Conservation (phyloP, 768 basidiomycete species). For the Rubroboletus pulcherrimus region DNA sequence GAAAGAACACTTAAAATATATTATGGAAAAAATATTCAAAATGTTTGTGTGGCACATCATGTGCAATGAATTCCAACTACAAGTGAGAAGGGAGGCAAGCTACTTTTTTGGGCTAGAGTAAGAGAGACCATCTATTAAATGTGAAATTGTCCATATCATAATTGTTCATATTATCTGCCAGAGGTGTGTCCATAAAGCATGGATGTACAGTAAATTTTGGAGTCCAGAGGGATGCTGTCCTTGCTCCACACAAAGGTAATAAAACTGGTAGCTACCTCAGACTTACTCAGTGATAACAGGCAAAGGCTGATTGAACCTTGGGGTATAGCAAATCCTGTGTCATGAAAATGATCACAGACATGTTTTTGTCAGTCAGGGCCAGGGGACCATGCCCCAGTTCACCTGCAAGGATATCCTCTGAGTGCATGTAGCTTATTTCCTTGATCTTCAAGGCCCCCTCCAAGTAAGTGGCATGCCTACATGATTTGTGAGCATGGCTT, state of each 20-base stretch:
- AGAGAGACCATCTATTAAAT: too few species aligned
- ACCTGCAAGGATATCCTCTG: slow-evolving; percentile 86
- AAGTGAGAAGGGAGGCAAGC: too few species aligned
- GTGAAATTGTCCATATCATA: too few species aligned
- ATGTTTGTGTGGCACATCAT: too few species aligned
- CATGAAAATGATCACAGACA: slow-evolving; percentile 99
- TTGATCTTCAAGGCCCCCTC: slow-evolving; percentile 99
- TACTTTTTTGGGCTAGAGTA: too few species aligned
- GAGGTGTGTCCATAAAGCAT: too few species aligned
- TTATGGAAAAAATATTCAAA: too few species aligned
- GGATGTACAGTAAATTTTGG: too few species aligned
- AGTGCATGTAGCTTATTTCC: slow-evolving; percentile 83
- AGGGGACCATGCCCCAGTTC: slow-evolving; percentile 99
- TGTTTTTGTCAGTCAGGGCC: slow-evolving; percentile 96
- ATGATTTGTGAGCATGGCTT: not conserved
- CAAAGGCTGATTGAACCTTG: slow-evolving; percentile 94
- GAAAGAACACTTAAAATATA: too few species aligned
- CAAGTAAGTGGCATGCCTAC: slow-evolving; percentile 88
- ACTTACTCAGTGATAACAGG: slow-evolving; percentile 72
- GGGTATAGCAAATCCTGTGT: slow-evolving; percentile 97
- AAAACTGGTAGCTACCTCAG: not conserved
- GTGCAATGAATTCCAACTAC: too few species aligned
- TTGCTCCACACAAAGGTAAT: not conserved
- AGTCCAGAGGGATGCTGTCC: too few species aligned
- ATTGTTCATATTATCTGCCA: too few species aligned